Base-by-base conservation (phyloP, 441 rosid genomes). In the Theobroma grandiflorum region DNA sequence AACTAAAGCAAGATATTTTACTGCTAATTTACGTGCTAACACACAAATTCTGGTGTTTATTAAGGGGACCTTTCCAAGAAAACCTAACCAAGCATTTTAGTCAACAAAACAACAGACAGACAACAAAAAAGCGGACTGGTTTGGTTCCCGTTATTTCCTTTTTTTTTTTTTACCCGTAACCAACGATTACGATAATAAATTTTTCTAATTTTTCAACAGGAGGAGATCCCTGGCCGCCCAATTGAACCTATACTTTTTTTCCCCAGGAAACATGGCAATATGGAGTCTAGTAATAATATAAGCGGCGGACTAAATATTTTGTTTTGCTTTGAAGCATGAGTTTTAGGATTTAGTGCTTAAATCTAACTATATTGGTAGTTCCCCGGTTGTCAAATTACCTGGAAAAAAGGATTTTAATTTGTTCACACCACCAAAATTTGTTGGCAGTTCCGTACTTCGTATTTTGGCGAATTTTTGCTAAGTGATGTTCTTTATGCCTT, bases 251-350 rank as follows among this genome's bases (percentile, higher is more conserved):
- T 61, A 10, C 22, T 22, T 45, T 45, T 10, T 3, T 0, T 35
- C 2, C 35, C 1, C 22, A 7, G 35, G 63, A 58, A 62, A 57
- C 33, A 20, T 7, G 10, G 12, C 40, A 31, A 11, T 4, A 62
- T 33, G 66, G 63, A 0, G 35, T 61, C 16, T 22, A 22, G 12
- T 26, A 61, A 26, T 26, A 61, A 61, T 61, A 10, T 11, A 61
- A 61, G 37, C 37, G 7, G 65, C 5, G 7, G 37, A 26, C 38
- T 61, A 61, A 26, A 26, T 61, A 59, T 61, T 26, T 52, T 61
- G 38, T 26, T 11, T 61, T 61, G 65, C 65, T 61, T 61, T 61
- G 65, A 26, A 61, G 65, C 65, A 31, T 61, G 63, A 22, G 63
- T 22, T 16, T 18, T 18, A 18, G 9, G 31, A 20, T 8, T 20